Evolutionary conservation across 306 rosid species (phyloP), one percentile per base, ranked within the genome.

Genomic region (Acacia confusa): DNA sequence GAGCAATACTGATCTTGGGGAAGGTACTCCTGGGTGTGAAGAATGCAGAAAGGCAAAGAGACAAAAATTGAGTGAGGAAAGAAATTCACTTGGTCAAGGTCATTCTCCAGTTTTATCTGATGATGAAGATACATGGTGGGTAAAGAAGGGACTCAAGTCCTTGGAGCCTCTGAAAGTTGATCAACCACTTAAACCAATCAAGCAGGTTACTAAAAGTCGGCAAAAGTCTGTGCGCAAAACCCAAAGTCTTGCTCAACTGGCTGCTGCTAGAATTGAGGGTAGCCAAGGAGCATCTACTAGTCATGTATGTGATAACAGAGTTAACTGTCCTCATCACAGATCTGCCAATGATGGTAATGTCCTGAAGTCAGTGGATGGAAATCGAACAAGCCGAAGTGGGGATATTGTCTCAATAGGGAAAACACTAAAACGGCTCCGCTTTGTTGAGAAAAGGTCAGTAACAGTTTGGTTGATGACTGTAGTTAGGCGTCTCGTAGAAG

Each of bases 261-360:
- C 91, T 52, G 87, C 92, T 75, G 84, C 97, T 82, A 90, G 98
- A 85, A 91, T 92, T 81, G 97, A 95, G 84, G 97, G 97, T 88
- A 92, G 98, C 83, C 97, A 91, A 88, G 98, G 98, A 83, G 98
- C 98, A 78, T 95, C 98, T 64, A 91, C 98, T 13, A 95, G 98
- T 89, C 98, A 95, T 68, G 84, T 89, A 15, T 95, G 97, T 92
- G 94, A 91, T 73, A 95, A 81, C 74, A 95, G 81, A 88, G 90
- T 92, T 58, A 86, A 79, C 85, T 95, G 98, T 78, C 94, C 98
- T 83, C 98, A 92, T 85, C 97, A 95, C 82, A 90, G 88, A 91
- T 77, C 87, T 83, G 85, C 88, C 80, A 70, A 85, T 58, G 97
- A 92, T 72, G 93, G 90, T 50, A 95, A 90, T 82, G 72, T 78